Base-by-base conservation (phyloP, 108 stramenopile genomes). In the Epithemia pelagica region DNA sequence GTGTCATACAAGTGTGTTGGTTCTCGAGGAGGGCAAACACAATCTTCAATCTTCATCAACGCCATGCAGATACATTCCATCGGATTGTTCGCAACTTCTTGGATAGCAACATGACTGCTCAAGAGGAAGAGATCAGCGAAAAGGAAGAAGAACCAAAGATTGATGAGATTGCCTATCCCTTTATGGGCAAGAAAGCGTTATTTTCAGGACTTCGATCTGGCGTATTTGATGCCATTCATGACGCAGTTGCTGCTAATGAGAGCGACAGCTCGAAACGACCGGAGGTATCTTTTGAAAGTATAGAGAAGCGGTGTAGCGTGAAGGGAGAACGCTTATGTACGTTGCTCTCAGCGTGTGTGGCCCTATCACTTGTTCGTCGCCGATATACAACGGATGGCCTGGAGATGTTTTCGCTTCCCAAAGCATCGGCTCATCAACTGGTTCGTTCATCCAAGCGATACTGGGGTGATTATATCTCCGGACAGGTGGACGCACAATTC, bases 381-480 rank as follows among this genome's bases (percentile, higher is more conserved):
- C 58, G 66, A n/a, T n/a, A n/a, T n/a, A n/a, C n/a, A 54, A 25
- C 21, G 25, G 25, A 61, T 2, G 72, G 66, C 15, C 19, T 27
- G 1, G 66, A 73, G 1, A 19, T 58, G 28, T 73, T 67, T 52
- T 37, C 59, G 18, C 66, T 73, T 24, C 64, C 64, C 52, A 32
- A 67, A 54, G 72, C 72, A 28, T 66, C 72, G 28, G 23, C 59
- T 21, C 46, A 61, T 19, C 64, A 73, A 56, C 28, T 73, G 53
- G 72, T 73, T 8, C 30, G 23, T 2, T 60, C 52, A 10, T 73
- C 72, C 21, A 32, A 61, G 21, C 54, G 28, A 18, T 73, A 73
- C 33, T 73, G 72, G 72, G 72, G 72, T 30, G 72, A 73, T 21
- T 73, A 73, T 37, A 61, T 73, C n/a, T 59, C 58, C 3, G 59